Base-by-base conservation (phyloP, 1,284 basidiomycete genomes). In the Cutaneotrichosporon sp. region DNA sequence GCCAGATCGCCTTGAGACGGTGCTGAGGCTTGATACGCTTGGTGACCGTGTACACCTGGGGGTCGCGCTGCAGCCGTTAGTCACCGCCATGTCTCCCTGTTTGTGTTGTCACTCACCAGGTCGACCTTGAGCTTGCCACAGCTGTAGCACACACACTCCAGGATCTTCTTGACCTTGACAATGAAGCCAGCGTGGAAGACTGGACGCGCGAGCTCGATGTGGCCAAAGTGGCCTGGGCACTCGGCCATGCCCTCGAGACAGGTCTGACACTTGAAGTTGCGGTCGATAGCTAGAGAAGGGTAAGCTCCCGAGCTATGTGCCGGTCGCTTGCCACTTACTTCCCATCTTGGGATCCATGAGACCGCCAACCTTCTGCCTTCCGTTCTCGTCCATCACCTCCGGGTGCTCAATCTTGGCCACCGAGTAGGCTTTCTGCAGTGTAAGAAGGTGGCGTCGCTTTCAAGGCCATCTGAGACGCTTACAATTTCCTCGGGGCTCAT, bases 401-500 rank as follows among this genome's bases (percentile, higher is more conserved):
- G 95, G 94, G 81, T 92, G 89, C 82, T 99, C 95, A 75, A 99
- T 92, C 84, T 98, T 97, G 70, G 93, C 94, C 54, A 97, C 94
- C 46, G 95, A 97, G 80, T 92, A 92, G 53, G 93, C 93, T 92
- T 97, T 95, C 94, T 95, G 80, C 67, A 33, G 53, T 60, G 59
- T 67, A 34, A 65, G 66, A 58, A 4, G 33, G 10, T 2, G 25
- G 16, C 22, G 8, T 18, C n/a, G 42, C 13, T 2, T 38, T 27
- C 16, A 24, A 43, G n/a, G 54, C 34, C 18, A 42, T 7, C 24
- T 22, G 22, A 34, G 45, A 38, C 27, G 87, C 91, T 78, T 78
- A 95, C 92, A 78, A 99, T 99, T 85, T 99, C 97, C 82, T 99
- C 97, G n/a, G 97, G 97, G 57, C 94, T 97, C 75, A 99, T 87